phyloP scores from a whole-genome alignment of 2,329 filamentous ascomycete genomes.

The Fusarium sp. region DNA sequence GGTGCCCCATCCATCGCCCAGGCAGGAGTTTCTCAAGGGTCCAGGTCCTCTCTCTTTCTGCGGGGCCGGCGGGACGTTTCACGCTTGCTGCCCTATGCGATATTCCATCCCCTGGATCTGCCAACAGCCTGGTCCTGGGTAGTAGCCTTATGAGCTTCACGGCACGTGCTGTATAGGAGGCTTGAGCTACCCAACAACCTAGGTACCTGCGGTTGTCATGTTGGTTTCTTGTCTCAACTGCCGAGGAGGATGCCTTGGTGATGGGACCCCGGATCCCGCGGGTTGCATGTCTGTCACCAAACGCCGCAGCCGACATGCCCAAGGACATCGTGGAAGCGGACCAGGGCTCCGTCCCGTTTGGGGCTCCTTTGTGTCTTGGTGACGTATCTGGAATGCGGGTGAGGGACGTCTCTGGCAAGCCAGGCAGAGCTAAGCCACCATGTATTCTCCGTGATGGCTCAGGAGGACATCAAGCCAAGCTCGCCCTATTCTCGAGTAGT shows the following conservation, averaged over 20 bases:
- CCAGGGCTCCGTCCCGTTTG: not conserved
- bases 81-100: not conserved
- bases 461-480: not conserved
- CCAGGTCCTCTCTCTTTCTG: not conserved
- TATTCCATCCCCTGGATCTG: not conserved
- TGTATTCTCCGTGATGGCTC: not conserved
- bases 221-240: not conserved
- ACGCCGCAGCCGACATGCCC: not conserved
- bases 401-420: not conserved
- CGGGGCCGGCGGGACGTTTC: not conserved
- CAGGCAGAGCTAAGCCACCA: not conserved
- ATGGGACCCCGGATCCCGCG: not conserved
- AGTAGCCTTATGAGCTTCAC: not conserved
- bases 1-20: not conserved
- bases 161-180: not conserved
- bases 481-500: not conserved
- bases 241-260: not conserved
- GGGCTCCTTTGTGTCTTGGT: not conserved
- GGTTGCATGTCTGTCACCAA: not conserved
- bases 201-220: not conserved
- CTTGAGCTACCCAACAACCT: not conserved
- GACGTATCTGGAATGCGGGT: constrained; percentile 20
- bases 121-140: not conserved
- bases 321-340: constrained; percentile 1
- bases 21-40: not conserved